Base-by-base conservation (phyloP, 257 asterid genomes). In the Mentha longifolia region DNA sequence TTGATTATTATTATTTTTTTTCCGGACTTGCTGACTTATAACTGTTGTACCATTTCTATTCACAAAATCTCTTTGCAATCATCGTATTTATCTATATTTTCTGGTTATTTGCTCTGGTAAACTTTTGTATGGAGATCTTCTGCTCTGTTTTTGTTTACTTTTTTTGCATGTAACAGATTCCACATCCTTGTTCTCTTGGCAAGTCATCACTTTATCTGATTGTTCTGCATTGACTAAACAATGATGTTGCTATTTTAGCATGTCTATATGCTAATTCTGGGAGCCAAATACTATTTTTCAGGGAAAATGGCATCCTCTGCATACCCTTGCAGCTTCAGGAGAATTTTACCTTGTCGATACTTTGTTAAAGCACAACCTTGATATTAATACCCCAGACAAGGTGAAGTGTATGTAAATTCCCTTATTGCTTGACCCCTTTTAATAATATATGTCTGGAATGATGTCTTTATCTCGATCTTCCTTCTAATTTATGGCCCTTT, bases 291-390 rank as follows among this genome's bases (percentile, higher is more conserved):
- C 47, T 50, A 46, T 70, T 73, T 75, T 68, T 43, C 84, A 94
- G 97, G 96, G 82, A 52, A 94, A 89, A 81, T 94, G 98, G 98
- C 90, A 81, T 78, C 97, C 97, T 54, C 74, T 94, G 55, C 98
- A 94, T 76, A 84, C 96, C 65, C 91, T 94, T 71, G 97, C 85
- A 56, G 95, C 98, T 70, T 80, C 95, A 0, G 98, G 98, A 74
- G 97, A 94, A 63, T 94, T 89, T 72, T 89, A 87, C 81, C 92
- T 89, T 39, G 76, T 80, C 71, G 83, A 76, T 74, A 63, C 95
- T 61, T 81, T 94, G 86, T 77, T 94, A 79, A 91, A 86, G 80
- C 95, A 89, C 78, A 46, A 75, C 73, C 80, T 80, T 35, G 96
- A 94, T 75, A 84, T 89, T 56, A 91, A 94, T 75, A 76, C 76